phyloP scores from a whole-genome alignment of 306 rosid species.

The Sicyos baderoa region DNA sequence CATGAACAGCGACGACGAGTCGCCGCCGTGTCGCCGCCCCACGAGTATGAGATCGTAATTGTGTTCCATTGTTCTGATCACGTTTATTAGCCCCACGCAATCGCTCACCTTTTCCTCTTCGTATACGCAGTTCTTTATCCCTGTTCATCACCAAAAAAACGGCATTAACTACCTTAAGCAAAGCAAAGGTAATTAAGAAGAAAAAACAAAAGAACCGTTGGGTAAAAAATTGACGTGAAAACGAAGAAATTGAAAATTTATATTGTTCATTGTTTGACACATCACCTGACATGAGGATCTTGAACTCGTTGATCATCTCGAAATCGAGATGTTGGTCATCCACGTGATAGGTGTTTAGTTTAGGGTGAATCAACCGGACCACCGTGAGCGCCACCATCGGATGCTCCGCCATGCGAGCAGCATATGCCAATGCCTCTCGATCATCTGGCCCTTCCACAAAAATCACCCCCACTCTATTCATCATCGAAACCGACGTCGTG shows the following conservation, averaged over 20 bases:
- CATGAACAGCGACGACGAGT: constrained; percentile 26
- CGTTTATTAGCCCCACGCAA: constrained; percentile 33
- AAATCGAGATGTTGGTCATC: constrained; percentile 16
- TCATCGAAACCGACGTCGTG: background rate
- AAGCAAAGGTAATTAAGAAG: too few species aligned
- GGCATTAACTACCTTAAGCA: too few species aligned
- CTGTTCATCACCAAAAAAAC: background rate
- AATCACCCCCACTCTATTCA: constrained; percentile 21
- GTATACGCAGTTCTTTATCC: constrained; percentile 25
- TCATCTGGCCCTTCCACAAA: constrained; percentile 57
- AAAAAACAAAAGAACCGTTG: too few species aligned
- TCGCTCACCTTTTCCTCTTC: constrained; percentile 33
- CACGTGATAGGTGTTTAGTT: background rate
- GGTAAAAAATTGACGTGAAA: too few species aligned
- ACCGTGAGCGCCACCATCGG: constrained; percentile 16
- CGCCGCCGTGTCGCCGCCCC: constrained; percentile 42
- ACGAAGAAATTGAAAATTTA: too few species aligned
- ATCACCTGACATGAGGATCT: background rate
- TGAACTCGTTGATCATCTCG: constrained; percentile 29
- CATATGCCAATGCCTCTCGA: constrained; percentile 40
- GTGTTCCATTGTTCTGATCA: constrained; percentile 28
- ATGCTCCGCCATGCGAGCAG: constrained; percentile 17
- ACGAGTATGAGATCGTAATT: constrained; percentile 40
- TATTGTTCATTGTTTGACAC: too few species aligned
- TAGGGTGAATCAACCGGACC: constrained; percentile 20